Conservation (phyloP, 805 yeast genomes). For the Candida taoyuanica region DNA sequence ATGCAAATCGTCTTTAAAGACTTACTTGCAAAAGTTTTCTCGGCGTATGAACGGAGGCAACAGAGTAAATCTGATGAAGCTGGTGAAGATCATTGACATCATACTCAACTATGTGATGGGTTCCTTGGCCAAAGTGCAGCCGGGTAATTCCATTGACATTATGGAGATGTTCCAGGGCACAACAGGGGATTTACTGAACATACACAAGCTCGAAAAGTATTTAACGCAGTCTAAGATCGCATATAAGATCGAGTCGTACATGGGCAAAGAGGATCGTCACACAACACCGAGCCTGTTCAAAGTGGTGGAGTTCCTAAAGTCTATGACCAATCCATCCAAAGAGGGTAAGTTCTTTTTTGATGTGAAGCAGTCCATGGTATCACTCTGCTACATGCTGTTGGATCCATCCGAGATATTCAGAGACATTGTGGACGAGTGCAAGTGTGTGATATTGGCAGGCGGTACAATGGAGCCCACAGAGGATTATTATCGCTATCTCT, state of each 20-base stretch:
- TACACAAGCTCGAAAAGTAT: constrained; percentile 62
- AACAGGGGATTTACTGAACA: constrained; percentile 66
- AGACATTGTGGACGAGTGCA: constrained; percentile 58
- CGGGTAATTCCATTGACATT: constrained; percentile 52
- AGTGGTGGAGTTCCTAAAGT: constrained; percentile 57
- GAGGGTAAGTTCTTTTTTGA: constrained; percentile 82
- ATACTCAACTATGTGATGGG: constrained; percentile 47
- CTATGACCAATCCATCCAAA: constrained; percentile 65
- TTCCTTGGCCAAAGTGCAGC: constrained; percentile 28
- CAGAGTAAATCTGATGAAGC: constrained; percentile 60
- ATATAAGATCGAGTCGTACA: constrained; percentile 72
- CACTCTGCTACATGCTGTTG: constrained; percentile 64
- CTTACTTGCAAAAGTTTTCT: constrained; percentile 58
- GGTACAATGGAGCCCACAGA: constrained; percentile 90
- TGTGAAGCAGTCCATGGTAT: constrained; percentile 22
- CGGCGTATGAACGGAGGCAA: constrained; percentile 65
- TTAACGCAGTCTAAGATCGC: constrained; percentile 70
- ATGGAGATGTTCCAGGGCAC: constrained; percentile 52
- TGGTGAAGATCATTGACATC: constrained; percentile 50
- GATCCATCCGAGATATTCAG: constrained; percentile 74
- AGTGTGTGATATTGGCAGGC: constrained; percentile 79
- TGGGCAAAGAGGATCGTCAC: constrained; percentile 31
- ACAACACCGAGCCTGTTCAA: constrained; percentile 43
- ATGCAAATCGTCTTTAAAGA: constrained; percentile 45
- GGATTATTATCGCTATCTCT: constrained; percentile 64